A percentile compares a stretch with the other conserved stretches of the same genome.
phyloP scores from a whole-genome alignment of 805 yeast species.

The Ogataea salicorniae region DNA sequence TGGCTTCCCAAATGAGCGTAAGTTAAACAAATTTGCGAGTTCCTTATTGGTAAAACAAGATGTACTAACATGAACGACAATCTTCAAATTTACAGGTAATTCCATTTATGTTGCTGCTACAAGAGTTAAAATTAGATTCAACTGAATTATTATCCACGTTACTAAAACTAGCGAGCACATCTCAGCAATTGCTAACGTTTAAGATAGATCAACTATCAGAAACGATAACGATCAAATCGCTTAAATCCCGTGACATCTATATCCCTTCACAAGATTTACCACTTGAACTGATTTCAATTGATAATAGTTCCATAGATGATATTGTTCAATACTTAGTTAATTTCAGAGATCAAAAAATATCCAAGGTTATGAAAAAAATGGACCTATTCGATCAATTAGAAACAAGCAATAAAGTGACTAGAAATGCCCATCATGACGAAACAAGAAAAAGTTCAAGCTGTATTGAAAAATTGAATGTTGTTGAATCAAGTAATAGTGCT shows the following conservation, averaged over 20 bases:
- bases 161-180: conserved; percentile 7
- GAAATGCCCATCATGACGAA: too few species aligned
- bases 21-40: background rate
- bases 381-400: background rate
- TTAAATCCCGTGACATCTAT: conserved; percentile 15
- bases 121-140: background rate
- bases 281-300: conserved; percentile 1
- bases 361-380: background rate
- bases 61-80: background rate
- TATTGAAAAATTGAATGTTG: too few species aligned
- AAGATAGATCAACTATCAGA: conserved; percentile 14
- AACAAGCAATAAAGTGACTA: background rate
- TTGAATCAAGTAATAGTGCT: too few species aligned
- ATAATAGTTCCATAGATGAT: conserved; percentile 3
- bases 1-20: conserved; percentile 4
- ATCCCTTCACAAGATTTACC: conserved; percentile 17
- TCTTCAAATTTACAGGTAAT: conserved; percentile 1
- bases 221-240: conserved; percentile 4
- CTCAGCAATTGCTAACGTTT: conserved; percentile 5
- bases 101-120: conserved; percentile 4
- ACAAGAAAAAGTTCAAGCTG: too few species aligned
- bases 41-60: background rate
- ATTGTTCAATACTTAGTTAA: conserved; percentile 4
- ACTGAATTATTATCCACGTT: conserved; percentile 5
- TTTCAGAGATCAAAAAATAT: conserved; percentile 2